These are phyloP conservation scores for Wickerhamomyces alni DNA, from an alignment of 805 yeast species.

Conservation along the genomic window DNA sequence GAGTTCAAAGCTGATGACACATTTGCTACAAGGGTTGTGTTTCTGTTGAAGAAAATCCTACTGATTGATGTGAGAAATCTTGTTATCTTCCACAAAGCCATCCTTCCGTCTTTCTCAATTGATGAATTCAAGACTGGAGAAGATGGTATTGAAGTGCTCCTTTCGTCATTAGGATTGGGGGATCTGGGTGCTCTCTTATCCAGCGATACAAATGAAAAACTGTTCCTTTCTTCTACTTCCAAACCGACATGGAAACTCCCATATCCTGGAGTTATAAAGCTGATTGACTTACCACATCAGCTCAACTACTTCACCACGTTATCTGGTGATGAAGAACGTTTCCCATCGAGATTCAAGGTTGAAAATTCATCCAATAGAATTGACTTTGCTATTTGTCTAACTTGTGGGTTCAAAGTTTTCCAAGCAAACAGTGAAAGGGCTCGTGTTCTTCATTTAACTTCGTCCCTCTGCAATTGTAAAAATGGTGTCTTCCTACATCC, in stretches of 20 bases:
- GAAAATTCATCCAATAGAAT: constrained; percentile 22
- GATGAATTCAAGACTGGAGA: neutral
- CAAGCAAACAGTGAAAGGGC: no score
- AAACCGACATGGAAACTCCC: constrained; percentile 10
- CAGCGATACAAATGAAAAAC: no score
- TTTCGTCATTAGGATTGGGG: constrained; percentile 8
- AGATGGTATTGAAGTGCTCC: constrained; percentile 6
- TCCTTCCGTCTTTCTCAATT: constrained; percentile 12
- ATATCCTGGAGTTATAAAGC: constrained; percentile 51
- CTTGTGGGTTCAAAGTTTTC: constrained; percentile 38
- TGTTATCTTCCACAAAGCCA: constrained; percentile 16
- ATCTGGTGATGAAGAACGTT: constrained; percentile 12
- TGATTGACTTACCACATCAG: constrained; percentile 46
- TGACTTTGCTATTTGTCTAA: constrained; percentile 39
- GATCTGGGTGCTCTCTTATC: constrained; percentile 3
- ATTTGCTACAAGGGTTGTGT: constrained; percentile 5
- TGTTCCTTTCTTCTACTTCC: no score
- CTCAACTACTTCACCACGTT: constrained; percentile 33
- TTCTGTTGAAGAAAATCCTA: constrained; percentile 7
- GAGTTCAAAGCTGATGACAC: constrained; percentile 4
- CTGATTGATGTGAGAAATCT: constrained; percentile 16
- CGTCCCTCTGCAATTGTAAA: constrained; percentile 17
- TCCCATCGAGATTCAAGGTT: constrained; percentile 6
- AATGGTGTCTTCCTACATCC: constrained; percentile 31
- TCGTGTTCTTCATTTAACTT: no score